Evolutionary conservation across 2,329 filamentous ascomycete genomes (phyloP), one percentile per base, ranked within the genome.

Genomic region (Ophiocordyceps camponoti-leonardi): DNA sequence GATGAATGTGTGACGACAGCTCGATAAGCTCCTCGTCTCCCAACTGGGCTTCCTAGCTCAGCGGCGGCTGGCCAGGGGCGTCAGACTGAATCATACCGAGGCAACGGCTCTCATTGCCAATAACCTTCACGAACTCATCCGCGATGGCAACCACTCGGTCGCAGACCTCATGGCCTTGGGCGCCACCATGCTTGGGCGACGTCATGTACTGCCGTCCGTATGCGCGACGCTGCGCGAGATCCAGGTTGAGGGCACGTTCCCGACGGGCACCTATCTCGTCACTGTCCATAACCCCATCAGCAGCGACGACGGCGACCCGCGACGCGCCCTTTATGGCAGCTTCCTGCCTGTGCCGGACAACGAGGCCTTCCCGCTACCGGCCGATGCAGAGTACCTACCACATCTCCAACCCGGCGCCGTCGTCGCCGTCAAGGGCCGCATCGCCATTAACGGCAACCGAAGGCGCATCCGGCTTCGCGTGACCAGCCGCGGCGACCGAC

Each of bases 11-110:
- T n/a, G 16, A n/a, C 35, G 6, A 18, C 46, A 96, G 90, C 74
- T 96, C 58, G 90, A 96, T 72, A 96, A 96, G 78, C 85, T 96
- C 65, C 75, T 83, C 61, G 90, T 94, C 60, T 85, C 87, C 46
- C 86, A 95, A 65, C 70, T 94, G 49, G 90, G 90, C 54, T 74
- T 83, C 53, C 74, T 95, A 43, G 90, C 90, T 46, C 90, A 96
- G 68, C 76, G 82, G 51, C 78, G 90, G 49, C 78, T 96, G 52
- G 90, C 90, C 30, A 73, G 90, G 56, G 90, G 90, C 44, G 79
- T 95, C 45, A 83, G 81, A 59, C 69, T 96, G 54, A 96, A 96
- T 59, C 86, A 94, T 67, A 73, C 83, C 30, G 90, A 96, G 69
- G 86, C 90, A 49, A 80, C 78, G 52, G 83, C 82, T 26, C 73